Evolutionary conservation across 805 yeast genomes (phyloP).

Genomic region (Ogataea allantospora): DNA sequence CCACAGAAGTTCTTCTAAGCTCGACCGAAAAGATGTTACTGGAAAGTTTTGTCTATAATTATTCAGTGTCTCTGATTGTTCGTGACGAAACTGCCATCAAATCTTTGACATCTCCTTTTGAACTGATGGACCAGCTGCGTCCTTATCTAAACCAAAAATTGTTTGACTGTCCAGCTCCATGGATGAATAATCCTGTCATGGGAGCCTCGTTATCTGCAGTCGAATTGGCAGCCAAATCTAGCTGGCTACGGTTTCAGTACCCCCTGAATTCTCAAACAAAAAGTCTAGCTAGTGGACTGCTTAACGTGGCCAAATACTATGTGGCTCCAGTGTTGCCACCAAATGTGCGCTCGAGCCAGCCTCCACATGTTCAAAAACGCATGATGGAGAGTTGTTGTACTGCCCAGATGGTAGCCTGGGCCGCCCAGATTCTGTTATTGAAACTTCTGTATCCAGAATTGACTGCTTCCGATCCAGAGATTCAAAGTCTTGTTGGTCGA

Average conservation of each 20-base stretch:
- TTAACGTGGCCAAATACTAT: slow-evolving; percentile 13
- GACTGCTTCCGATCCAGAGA: slow-evolving; percentile 7
- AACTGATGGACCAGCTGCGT: slow-evolving; percentile 33
- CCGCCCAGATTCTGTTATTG: slow-evolving; percentile 9
- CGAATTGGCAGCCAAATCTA: slow-evolving; percentile 36
- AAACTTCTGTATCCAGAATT: slow-evolving; percentile 13
- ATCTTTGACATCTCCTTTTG: slow-evolving; percentile 40
- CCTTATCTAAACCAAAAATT: slow-evolving; percentile 35
- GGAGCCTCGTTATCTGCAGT: slow-evolving; percentile 38
- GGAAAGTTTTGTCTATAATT: slow-evolving; percentile 45
- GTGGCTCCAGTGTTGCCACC: slow-evolving; percentile 21
- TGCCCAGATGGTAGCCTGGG: slow-evolving; percentile 11
- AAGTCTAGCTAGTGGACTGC: slow-evolving; percentile 9
- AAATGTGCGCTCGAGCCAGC: slow-evolving; percentile 8
- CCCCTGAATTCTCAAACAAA: slow-evolving; percentile 10
- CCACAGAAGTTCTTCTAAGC: not conserved
- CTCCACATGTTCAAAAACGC: slow-evolving; percentile 14
- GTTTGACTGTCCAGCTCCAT: slow-evolving; percentile 30
- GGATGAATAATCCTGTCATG: slow-evolving; percentile 42
- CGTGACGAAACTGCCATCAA: slow-evolving; percentile 29
- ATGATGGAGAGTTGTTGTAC: slow-evolving; percentile 17
- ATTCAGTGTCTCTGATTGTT: slow-evolving; percentile 34
- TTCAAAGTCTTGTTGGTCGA: slow-evolving; percentile 2
- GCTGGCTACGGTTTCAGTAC: slow-evolving; percentile 31
- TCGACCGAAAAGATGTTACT: slow-evolving; percentile 34